These are phyloP conservation scores for Peronospora tabacina DNA, from an alignment of 352 stramenopile species.

Conservation along the genomic window DNA sequence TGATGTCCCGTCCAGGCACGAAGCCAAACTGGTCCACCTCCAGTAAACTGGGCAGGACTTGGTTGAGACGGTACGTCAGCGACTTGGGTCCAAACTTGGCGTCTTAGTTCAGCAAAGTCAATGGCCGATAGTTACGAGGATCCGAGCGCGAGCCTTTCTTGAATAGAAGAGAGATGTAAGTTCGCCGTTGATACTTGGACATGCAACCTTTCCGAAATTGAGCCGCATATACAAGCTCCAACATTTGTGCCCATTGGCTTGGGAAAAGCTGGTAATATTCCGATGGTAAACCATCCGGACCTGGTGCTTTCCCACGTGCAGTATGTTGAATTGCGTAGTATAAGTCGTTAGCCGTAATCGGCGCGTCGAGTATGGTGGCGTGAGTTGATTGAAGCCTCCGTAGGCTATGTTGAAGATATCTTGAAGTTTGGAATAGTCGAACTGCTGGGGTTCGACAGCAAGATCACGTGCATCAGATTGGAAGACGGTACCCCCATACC, in stretches of 20 bases:
- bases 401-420: neutral
- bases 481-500: slow-evolving; percentile 6
- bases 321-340: neutral
- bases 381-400: neutral
- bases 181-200: neutral
- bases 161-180: neutral
- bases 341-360: neutral
- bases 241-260: neutral
- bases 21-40: neutral
- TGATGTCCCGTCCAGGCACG: neutral
- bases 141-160: neutral
- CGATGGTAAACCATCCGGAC: neutral
- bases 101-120: slow-evolving; percentile 2
- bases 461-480: slow-evolving; percentile 4
- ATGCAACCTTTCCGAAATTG: neutral
- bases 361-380: neutral
- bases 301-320: neutral
- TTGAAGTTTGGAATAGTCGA: neutral
- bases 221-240: neutral
- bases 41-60: neutral
- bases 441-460: neutral
- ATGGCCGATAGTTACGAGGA: neutral
- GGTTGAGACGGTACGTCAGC: neutral
- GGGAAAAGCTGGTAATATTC: slow-evolving; percentile 1
- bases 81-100: neutral